These are phyloP conservation scores for Kluyveromyces siamensis DNA, from an alignment of 805 yeast species.

Conservation along the genomic window DNA sequence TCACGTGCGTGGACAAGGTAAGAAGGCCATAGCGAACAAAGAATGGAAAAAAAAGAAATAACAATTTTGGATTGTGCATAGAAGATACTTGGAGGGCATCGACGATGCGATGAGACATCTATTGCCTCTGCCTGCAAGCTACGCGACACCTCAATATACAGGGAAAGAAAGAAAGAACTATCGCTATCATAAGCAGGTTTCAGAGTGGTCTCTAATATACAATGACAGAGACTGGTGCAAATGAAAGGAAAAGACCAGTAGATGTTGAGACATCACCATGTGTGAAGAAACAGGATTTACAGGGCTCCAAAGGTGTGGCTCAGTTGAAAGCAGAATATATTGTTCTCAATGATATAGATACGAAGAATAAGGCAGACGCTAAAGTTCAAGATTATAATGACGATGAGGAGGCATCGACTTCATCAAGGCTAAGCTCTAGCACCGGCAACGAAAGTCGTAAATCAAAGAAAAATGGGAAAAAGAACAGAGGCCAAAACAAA, in stretches of 20 bases:
- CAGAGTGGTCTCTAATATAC: background rate
- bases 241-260: conserved; percentile 19
- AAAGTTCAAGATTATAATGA: conserved; percentile 28
- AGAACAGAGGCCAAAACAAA: conserved; percentile 74
- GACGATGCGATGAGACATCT: too few species aligned
- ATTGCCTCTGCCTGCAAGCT: too few species aligned
- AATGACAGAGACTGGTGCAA: conserved; percentile 7
- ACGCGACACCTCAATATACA: too few species aligned
- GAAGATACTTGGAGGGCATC: too few species aligned
- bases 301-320: conserved; percentile 54
- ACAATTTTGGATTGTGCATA: too few species aligned
- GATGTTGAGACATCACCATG: conserved; percentile 8
- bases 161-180: background rate
- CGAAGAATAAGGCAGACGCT: conserved; percentile 7
- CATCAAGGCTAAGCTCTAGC: conserved; percentile 22
- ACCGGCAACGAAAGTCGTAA: conserved; percentile 36
- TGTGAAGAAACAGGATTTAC: conserved; percentile 17
- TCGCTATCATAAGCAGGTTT: background rate
- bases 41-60: too few species aligned
- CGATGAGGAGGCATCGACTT: conserved; percentile 38
- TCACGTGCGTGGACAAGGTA: too few species aligned
- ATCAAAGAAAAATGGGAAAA: conserved; percentile 36
- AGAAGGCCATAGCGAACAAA: too few species aligned
- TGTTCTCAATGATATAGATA: conserved; percentile 22
- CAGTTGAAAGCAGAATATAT: conserved; percentile 66